phyloP scores from a whole-genome alignment of 2,329 filamentous ascomycete genomes.

The Hypoxylon sp. region DNA sequence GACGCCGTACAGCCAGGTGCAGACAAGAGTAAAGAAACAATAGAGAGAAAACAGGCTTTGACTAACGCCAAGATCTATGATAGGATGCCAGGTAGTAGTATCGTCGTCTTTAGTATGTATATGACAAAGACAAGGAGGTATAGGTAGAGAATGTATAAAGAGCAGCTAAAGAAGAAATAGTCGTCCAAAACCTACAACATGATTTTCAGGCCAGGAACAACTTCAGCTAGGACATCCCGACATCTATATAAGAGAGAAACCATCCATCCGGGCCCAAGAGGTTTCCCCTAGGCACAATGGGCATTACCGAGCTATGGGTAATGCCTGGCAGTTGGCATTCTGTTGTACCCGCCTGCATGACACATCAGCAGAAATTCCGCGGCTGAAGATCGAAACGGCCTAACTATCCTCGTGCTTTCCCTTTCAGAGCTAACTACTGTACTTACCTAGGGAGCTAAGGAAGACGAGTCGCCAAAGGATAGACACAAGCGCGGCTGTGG shows the following conservation, averaged over 20 bases:
- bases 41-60: neutral
- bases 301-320: slow-evolving; percentile 34
- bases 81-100: slow-evolving; percentile 2
- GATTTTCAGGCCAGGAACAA: slow-evolving; percentile 6
- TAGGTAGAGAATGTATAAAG: slow-evolving; percentile 14
- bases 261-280: slow-evolving; percentile 15
- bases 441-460: neutral
- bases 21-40: slow-evolving; percentile 9
- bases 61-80: slow-evolving; percentile 9
- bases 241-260: slow-evolving; percentile 28
- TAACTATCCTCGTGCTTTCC: slow-evolving; percentile 30
- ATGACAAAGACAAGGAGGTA: slow-evolving; percentile 3
- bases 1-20: neutral
- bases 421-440: slow-evolving; percentile 2
- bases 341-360: slow-evolving; percentile 28
- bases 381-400: slow-evolving; percentile 23
- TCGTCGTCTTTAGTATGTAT: slow-evolving; percentile 9
- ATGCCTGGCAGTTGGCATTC: slow-evolving; percentile 9
- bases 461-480: neutral
- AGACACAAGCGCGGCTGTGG: slow-evolving; percentile 30
- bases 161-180: slow-evolving; percentile 7
- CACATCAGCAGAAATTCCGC: slow-evolving; percentile 34
- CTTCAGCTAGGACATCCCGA: slow-evolving; percentile 19
- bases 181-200: slow-evolving; percentile 25
- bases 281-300: slow-evolving; percentile 17